Evolutionary conservation across 169 alveolate species (phyloP), one percentile per base, ranked within the genome.

Genomic region (Cryptosporidium muris): DNA sequence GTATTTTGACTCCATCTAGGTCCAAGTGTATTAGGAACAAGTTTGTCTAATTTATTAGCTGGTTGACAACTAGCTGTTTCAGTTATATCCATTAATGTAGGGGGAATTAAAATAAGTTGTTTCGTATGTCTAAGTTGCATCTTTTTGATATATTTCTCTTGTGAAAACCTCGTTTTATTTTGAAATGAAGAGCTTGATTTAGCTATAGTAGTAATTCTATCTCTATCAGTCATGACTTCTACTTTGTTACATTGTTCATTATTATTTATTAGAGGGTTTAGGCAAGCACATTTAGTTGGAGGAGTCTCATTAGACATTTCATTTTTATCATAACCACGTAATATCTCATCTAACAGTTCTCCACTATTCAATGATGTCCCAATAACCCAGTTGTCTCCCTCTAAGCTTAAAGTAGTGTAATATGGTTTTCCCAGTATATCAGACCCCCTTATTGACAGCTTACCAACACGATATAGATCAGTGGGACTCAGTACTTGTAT

Each of bases 1-100:
- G 85, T 74, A 47, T 68, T 58, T 37, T 74, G 85, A 34, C 85
- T 68, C 85, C 85, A 74, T 60, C 85, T 74, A n/a, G 85, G 85
- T 0, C 85, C 85, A 42, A 74, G 74, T 14, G 68, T 58, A 60
- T 74, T 74, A 9, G 85, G 85, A 37, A 66, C 60, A 37, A 56
- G 11, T 58, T 74, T 74, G 42, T 74, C 67, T 43, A 54, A 45
- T 53, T 66, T 66, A 64, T 25, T 25, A 25, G 25, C 25, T 47
- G 80, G 80, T 49, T 74, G 85, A 45, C 85, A 74, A 43, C 85
- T 74, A n/a, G 60, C 54, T 36, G 85, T 74, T 60, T 74, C 85
- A 25, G 45, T 74, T 45, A 74, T 48, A 43, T 74, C 60, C 49
- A 74, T 45, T 25, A 74, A 12, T 40, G 85, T 53, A 34, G 63